Conservation (phyloP, 1,284 basidiomycete species). For the Xerocomus minutiporus region DNA sequence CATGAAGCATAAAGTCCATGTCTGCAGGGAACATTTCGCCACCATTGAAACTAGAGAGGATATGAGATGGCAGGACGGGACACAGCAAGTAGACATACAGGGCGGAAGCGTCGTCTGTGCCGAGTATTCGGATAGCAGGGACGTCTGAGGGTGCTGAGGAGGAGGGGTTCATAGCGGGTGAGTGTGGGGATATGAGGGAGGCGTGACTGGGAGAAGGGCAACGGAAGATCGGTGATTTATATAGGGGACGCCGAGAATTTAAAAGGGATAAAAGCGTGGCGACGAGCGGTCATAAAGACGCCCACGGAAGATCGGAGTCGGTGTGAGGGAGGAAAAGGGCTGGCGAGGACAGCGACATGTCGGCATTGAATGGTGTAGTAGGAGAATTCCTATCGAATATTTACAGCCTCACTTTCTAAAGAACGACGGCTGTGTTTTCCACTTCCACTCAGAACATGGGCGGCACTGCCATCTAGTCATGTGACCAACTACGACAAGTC, state of each 20-base stretch:
- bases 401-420: conserved; percentile 6
- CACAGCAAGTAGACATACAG: conserved; percentile 17
- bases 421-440: conserved; percentile 1
- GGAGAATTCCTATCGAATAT: background rate
- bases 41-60: conserved; percentile 10
- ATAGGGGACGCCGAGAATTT: conserved; percentile 18
- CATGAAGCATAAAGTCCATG: background rate
- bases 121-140: conserved; percentile 18
- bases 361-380: background rate
- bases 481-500: conserved; percentile 10
- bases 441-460: background rate
- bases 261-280: conserved; percentile 6
- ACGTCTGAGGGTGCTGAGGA: conserved; percentile 3
- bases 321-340: background rate
- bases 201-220: conserved; percentile 7
- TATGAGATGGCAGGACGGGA: conserved; percentile 9
- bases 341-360: background rate
- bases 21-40: background rate
- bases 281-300: conserved; percentile 12
- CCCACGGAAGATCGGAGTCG: conserved; percentile 1
- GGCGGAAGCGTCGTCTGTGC: conserved; percentile 8
- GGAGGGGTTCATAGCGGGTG: conserved; percentile 13
- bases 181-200: background rate
- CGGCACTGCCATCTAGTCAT: conserved; percentile 4
- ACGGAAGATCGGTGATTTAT: conserved; percentile 13